Evolutionary conservation across 1,284 basidiomycete species (phyloP), one percentile per base, ranked within the genome.

Genomic region (Chalciporus sp.): DNA sequence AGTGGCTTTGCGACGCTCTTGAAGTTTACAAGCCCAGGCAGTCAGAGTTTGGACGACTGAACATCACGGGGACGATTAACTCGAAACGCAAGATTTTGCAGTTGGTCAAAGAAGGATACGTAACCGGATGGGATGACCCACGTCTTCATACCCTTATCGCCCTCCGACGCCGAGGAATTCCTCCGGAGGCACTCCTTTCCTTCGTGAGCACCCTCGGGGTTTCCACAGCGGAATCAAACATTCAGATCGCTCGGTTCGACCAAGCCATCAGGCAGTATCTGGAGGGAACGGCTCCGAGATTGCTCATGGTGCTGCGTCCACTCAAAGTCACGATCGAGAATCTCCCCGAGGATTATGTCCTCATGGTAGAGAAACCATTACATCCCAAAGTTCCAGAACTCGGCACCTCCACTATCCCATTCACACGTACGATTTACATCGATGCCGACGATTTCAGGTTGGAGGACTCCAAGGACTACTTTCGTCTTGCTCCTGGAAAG

Each of bases 1-100:
- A 99, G 67, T 99, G 97, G 97, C 82, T 99, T 14, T 99, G 97
- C 68, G 96, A 99, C 69, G 94, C 92, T 2, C 78, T 99, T 29
- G 90, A 92, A 59, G 90, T 99, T 2, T 99, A 99, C 82, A 98
- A 96, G 72, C 95, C 97, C n/a, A 88, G 89, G 58, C 97, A 99
- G 76, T 96, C 93, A 55, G 97, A 99, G 72, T 99, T 95, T 65
- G 97, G 97, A 28, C 86, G 97, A 51, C 80, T 99, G 53, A 95
- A 89, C 67, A 74, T 99, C 45, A 94, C 97, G 62, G 97, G 97
- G 23, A 96, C 96, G 14, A 88, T 99, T 72, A 95, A 92, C 79
- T 98, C 95, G 8, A 99, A 99, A 76, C 90, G 97, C 45, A 99
- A 98, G 75, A 93, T 99, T 61, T 80, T 90, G 57, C 85, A 88